Evolutionary conservation across 192 early-diverging fungal genomes (phyloP).

Genomic region (Physocladia obscura): DNA sequence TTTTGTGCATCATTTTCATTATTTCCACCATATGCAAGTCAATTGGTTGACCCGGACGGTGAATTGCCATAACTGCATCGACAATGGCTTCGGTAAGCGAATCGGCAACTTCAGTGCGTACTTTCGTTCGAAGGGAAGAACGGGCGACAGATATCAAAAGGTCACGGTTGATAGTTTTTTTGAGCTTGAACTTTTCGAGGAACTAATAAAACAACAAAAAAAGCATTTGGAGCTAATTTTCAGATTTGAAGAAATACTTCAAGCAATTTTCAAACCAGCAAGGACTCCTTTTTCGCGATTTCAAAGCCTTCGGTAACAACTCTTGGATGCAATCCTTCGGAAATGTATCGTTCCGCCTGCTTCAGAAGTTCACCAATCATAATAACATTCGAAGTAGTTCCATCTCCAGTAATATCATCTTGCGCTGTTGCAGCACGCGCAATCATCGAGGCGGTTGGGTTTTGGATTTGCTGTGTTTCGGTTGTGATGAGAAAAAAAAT

Average conservation of each 20-base stretch:
- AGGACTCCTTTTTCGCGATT: conserved; percentile 90
- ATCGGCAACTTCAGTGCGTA: conserved; percentile 86
- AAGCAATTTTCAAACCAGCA: conserved; percentile 53
- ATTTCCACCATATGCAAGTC: conserved; percentile 99
- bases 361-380: conserved; percentile 96
- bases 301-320: conserved; percentile 97
- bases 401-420: conserved; percentile 98
- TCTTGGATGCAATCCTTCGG: conserved; percentile 95
- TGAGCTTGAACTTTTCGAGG: conserved; percentile 81
- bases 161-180: conserved; percentile 83
- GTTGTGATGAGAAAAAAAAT: not conserved
- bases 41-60: conserved; percentile 78
- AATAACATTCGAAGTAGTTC: conserved; percentile 95
- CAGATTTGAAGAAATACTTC: too few relatives aligned
- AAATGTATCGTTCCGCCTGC: conserved; percentile 87
- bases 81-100: conserved; percentile 93
- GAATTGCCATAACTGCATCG: conserved; percentile 89
- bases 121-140: conserved; percentile 94
- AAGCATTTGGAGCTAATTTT: too few relatives aligned
- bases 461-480: conserved; percentile 90
- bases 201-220: conserved; percentile 56
- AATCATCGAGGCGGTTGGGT: conserved; percentile 99
- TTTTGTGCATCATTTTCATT: conserved; percentile 99
- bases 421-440: conserved; percentile 98
- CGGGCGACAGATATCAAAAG: conserved; percentile 86